Conservation (phyloP, 78 protist species). For the Pelomyxa schiedti region DNA sequence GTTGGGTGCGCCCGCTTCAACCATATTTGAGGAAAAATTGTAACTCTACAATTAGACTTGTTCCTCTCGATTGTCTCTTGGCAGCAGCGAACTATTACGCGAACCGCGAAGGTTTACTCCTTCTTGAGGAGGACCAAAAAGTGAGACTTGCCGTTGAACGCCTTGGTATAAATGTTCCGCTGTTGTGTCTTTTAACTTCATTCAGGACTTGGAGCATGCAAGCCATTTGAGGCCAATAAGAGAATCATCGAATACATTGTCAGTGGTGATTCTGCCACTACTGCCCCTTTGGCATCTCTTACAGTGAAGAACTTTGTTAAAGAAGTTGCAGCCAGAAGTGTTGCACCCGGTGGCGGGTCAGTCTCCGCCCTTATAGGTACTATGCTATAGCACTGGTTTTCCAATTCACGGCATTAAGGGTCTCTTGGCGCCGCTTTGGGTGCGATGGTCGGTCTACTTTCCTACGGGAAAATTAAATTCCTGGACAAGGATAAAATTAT, state of each 20-base stretch:
- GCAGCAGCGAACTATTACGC: constrained; percentile 43
- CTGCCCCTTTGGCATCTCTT: constrained; percentile 30
- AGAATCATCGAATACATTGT: constrained; percentile 45
- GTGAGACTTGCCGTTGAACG: constrained; percentile 42
- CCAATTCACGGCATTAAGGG: no score
- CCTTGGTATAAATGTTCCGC: constrained; percentile 35
- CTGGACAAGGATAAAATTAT: constrained; percentile 19
- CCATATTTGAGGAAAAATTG: no score
- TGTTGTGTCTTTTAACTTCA: no score
- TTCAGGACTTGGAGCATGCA: no score
- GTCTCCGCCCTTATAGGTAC: constrained; percentile 36
- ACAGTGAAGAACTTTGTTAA: constrained; percentile 12
- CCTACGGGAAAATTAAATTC: constrained; percentile 45
- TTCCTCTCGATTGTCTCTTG: constrained; percentile 36
- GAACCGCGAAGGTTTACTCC: constrained; percentile 20
- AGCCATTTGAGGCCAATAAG: constrained; percentile 28
- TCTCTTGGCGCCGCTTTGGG: constrained; percentile 55
- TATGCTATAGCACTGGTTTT: no score
- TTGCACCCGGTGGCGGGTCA: constrained; percentile 59
- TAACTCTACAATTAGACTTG: no score
- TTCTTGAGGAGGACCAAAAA: constrained; percentile 31
- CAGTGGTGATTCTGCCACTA: constrained; percentile 14
- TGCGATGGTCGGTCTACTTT: constrained; percentile 50
- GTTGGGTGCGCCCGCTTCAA: no score
- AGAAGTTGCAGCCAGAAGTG: constrained; percentile 22